Percentiles rank a stretch among this genome's conserved stretches.
phyloP scores from a whole-genome alignment of 805 yeast species.

The Lipomyces sp. region DNA sequence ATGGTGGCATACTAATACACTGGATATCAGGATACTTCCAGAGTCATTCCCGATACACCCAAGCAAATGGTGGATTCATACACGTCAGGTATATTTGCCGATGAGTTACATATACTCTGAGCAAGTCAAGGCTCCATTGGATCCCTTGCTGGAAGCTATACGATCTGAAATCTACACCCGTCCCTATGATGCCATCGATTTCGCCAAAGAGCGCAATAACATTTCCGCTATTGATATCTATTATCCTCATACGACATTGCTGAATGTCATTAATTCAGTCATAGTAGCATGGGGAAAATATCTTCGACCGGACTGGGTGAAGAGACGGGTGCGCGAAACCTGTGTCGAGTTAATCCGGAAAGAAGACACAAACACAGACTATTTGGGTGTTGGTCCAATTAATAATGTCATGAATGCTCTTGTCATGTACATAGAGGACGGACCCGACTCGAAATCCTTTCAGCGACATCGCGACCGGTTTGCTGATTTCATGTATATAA shows the following conservation, averaged over 20 bases:
- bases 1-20: no score
- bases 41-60: slow-evolving; percentile 83
- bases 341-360: slow-evolving; percentile 65
- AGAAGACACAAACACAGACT: slow-evolving; percentile 74
- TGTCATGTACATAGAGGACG: slow-evolving; percentile 68
- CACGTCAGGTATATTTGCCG: slow-evolving; percentile 85
- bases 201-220: slow-evolving; percentile 66
- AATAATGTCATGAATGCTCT: slow-evolving; percentile 80
- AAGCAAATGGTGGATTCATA: slow-evolving; percentile 98
- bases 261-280: slow-evolving; percentile 59
- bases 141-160: slow-evolving; percentile 61
- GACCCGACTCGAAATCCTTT: slow-evolving; percentile 61
- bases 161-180: slow-evolving; percentile 72
- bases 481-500: slow-evolving; percentile 75
- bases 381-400: slow-evolving; percentile 89
- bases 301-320: slow-evolving; percentile 73
- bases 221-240: slow-evolving; percentile 91
- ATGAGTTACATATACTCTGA: slow-evolving; percentile 73
- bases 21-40: slow-evolving; percentile 57
- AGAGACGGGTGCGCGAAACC: slow-evolving; percentile 48
- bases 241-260: slow-evolving; percentile 77
- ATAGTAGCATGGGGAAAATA: slow-evolving; percentile 65
- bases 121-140: slow-evolving; percentile 51
- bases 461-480: slow-evolving; percentile 54
- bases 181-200: slow-evolving; percentile 66